Evolutionary conservation across 805 yeast species (phyloP).

Genomic region (Hanseniaspora clermontiae): DNA sequence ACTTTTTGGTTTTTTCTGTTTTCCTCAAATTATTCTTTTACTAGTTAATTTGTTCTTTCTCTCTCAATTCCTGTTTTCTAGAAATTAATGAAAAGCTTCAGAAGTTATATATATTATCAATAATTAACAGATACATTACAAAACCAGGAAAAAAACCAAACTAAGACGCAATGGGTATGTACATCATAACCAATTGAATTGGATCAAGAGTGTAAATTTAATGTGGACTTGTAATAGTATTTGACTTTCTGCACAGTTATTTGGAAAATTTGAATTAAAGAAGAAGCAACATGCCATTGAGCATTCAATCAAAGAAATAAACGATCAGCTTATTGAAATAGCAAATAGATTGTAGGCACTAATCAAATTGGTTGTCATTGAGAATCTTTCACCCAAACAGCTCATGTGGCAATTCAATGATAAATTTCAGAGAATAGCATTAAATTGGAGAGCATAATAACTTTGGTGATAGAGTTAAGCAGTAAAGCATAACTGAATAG

Average conservation of each 20-base stretch:
- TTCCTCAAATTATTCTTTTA: background rate
- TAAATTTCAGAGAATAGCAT: too few relatives aligned
- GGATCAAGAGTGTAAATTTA: background rate
- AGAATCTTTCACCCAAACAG: too few relatives aligned
- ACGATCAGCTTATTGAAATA: too few relatives aligned
- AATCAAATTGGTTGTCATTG: too few relatives aligned
- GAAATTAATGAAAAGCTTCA: background rate
- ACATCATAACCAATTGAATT: background rate
- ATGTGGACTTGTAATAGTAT: background rate
- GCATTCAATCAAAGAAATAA: background rate
- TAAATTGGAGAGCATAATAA: too few relatives aligned
- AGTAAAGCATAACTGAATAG: too few relatives aligned
- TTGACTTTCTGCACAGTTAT: background rate
- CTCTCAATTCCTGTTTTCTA: background rate
- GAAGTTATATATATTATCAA: background rate
- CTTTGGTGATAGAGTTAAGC: too few relatives aligned
- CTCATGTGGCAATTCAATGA: too few relatives aligned
- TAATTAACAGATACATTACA: background rate
- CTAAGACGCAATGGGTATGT: constrained; percentile 15
- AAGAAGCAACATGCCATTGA: background rate
- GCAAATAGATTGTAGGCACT: too few relatives aligned
- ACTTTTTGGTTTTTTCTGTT: background rate
- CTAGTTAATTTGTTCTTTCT: background rate
- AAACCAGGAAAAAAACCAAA: constrained; percentile 14
- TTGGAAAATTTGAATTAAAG: background rate